phyloP scores from a whole-genome alignment of 140 eudicot genomes.

The Eryngium alpinum region DNA sequence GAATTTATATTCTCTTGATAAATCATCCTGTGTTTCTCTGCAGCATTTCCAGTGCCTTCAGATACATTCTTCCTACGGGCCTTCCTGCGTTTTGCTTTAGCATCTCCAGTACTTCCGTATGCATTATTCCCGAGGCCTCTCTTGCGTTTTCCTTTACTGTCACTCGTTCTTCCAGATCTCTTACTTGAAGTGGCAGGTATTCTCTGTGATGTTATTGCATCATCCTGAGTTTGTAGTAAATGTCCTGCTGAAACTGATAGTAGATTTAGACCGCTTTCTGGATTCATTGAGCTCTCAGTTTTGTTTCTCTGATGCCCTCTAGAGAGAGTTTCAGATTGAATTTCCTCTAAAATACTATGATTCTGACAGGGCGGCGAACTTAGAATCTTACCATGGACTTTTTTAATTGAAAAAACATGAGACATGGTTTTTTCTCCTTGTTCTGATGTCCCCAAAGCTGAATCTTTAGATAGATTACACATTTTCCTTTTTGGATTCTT shows the following conservation, averaged over 20 bases:
- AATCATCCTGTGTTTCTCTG: neutral
- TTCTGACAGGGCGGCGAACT: neutral
- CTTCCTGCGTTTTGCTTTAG: conserved; percentile 6
- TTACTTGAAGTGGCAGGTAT: neutral
- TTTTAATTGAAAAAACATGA: conserved; percentile 14
- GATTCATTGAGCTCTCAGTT: neutral
- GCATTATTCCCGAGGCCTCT: conserved; percentile 3
- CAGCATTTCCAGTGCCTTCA: neutral
- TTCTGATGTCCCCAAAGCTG: neutral
- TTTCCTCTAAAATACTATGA: neutral
- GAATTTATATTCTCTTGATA: neutral
- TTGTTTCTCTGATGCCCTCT: conserved; percentile 5
- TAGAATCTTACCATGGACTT: neutral
- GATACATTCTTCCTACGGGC: neutral
- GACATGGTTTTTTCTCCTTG: conserved; percentile 10
- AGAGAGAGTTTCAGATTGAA: neutral
- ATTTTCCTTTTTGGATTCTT: conserved; percentile 10
- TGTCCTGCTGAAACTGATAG: conserved; percentile 12
- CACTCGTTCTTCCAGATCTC: neutral
- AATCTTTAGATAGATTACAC: neutral
- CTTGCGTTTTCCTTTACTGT: neutral
- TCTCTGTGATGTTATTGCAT: neutral
- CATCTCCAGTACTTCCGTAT: conserved; percentile 4
- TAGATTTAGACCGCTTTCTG: conserved; percentile 6
- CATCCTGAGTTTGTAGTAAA: conserved; percentile 1